Evolutionary conservation across 176 grass and related monocot genomes (phyloP).

Genomic region (Pontederia paniculata): DNA sequence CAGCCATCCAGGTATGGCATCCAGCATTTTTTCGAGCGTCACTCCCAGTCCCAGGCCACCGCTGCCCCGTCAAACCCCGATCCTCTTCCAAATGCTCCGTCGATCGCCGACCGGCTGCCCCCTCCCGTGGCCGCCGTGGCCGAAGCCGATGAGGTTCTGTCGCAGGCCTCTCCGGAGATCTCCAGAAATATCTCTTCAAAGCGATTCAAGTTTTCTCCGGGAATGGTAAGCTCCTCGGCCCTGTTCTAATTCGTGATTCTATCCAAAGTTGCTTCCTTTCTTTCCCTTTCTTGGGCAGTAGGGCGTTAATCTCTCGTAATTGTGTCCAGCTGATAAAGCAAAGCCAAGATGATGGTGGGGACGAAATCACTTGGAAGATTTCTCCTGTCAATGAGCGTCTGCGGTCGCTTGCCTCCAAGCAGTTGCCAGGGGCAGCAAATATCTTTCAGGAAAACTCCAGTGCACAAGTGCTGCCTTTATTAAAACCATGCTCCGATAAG

Average conservation of each 20-base stretch:
- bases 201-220: slow-evolving; percentile 82
- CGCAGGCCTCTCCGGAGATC: slow-evolving; percentile 67
- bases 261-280: background rate
- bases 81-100: background rate
- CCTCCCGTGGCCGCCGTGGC: background rate
- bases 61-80: slow-evolving; percentile 12
- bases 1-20: slow-evolving; percentile 88
- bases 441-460: slow-evolving; percentile 14
- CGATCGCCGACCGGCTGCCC: background rate
- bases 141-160: slow-evolving; percentile 16
- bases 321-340: slow-evolving; percentile 63
- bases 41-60: slow-evolving; percentile 49
- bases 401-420: slow-evolving; percentile 32
- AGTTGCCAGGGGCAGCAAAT: slow-evolving; percentile 29
- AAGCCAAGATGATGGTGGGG: slow-evolving; percentile 81
- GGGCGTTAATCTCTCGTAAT: slow-evolving; percentile 11
- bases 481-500: slow-evolving; percentile 54
- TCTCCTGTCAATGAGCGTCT: slow-evolving; percentile 82
- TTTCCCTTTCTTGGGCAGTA: background rate
- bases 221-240: slow-evolving; percentile 44
- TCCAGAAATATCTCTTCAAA: slow-evolving; percentile 48
- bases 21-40: slow-evolving; percentile 93
- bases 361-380: slow-evolving; percentile 82
- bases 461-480: slow-evolving; percentile 23
- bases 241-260: background rate